Conservation (phyloP, 495 filamentous ascomycete genomes). For the Trichoderma gamsii region DNA sequence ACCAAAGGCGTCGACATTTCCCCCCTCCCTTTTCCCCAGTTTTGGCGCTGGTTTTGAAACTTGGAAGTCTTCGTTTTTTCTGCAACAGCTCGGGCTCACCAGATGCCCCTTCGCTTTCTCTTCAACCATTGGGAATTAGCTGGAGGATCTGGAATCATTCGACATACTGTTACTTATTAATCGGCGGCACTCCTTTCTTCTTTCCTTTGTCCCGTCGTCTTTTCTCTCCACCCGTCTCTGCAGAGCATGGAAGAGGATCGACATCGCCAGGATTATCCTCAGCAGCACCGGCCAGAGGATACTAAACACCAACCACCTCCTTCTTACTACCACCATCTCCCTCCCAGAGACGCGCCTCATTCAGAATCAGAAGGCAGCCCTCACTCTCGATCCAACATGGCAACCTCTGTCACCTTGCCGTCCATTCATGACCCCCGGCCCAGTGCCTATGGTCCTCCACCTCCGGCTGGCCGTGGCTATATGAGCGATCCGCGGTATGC, state of each 20-base stretch:
- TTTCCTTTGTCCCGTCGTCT: neutral
- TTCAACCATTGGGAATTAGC: neutral
- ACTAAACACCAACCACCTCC: constrained; percentile 19
- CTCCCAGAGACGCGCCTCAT: constrained; percentile 38
- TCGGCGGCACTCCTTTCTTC: neutral
- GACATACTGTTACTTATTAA: neutral
- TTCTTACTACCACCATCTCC: constrained; percentile 37
- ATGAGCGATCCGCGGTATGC: constrained; percentile 12
- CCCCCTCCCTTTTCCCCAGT: neutral
- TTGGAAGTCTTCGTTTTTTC: neutral
- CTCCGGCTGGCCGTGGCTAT: constrained; percentile 12
- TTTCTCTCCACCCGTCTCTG: neutral
- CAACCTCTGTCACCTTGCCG: constrained; percentile 30
- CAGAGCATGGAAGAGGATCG: constrained; percentile 40
- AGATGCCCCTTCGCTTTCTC: constrained; percentile 10
- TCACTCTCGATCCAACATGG: constrained; percentile 30
- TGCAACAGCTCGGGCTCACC: neutral
- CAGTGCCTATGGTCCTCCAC: constrained; percentile 10
- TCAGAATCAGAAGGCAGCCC: constrained; percentile 27
- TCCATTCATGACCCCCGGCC: constrained; percentile 30
- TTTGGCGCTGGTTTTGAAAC: neutral
- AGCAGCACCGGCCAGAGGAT: constrained; percentile 12
- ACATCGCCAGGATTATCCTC: constrained; percentile 16
- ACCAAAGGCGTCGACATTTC: neutral
- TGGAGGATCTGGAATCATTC: constrained; percentile 6